A percentile compares a stretch with the other conserved stretches of the same genome.
phyloP scores from a whole-genome alignment of 192 early-diverging fungal genomes.

The Umbelopsis sp. region DNA sequence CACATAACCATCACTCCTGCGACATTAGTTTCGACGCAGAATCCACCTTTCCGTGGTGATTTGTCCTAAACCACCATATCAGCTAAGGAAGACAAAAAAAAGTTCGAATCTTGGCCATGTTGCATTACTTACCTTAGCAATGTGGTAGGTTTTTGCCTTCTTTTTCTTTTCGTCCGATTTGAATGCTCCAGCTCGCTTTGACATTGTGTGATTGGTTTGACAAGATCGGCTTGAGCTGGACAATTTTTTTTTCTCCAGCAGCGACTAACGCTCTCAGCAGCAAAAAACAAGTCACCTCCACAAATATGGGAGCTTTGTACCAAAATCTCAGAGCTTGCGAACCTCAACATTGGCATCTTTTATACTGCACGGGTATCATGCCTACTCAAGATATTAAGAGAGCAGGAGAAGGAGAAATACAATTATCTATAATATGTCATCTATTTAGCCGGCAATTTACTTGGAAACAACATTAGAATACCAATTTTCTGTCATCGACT shows the following conservation, averaged over 20 bases:
- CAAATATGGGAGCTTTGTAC: too few species aligned
- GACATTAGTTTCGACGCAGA: slow-evolving; percentile 47
- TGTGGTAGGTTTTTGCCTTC: slow-evolving; percentile 29
- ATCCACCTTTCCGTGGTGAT: slow-evolving; percentile 27
- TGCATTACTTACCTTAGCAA: slow-evolving; percentile 19
- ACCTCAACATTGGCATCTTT: not conserved
- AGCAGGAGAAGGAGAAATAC: too few species aligned
- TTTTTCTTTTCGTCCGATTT: slow-evolving; percentile 23
- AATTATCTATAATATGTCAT: too few species aligned
- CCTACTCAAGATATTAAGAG: too few species aligned
- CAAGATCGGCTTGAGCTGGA: not conserved
- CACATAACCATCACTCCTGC: slow-evolving; percentile 55
- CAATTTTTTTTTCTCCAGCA: not conserved
- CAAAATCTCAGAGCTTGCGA: too few species aligned
- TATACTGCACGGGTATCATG: not conserved
- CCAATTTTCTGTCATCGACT: not conserved
- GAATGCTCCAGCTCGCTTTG: slow-evolving; percentile 9
- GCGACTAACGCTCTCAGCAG: not conserved
- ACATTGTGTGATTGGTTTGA: not conserved
- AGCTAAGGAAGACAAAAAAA: not conserved
- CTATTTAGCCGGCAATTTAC: not conserved
- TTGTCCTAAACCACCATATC: not conserved
- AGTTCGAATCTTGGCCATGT: not conserved
- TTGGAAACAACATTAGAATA: not conserved
- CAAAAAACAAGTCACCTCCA: not conserved